These are phyloP conservation scores for Atkinsonella texensis DNA, from an alignment of 2,329 filamentous ascomycete species.

Conservation along the genomic window DNA sequence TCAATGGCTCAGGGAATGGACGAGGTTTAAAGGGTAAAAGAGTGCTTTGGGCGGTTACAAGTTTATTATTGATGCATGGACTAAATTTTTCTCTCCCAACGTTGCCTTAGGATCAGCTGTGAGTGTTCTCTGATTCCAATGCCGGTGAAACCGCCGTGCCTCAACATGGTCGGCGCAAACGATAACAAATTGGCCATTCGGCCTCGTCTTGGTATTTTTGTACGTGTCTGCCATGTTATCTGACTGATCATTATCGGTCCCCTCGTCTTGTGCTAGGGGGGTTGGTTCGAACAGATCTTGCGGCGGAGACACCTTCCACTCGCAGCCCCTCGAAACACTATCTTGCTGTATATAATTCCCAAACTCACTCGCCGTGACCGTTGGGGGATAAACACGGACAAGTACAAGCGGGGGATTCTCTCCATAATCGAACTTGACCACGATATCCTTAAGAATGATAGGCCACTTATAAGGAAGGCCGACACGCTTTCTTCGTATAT, in stretches of 20 bases:
- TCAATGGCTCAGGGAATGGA: neutral
- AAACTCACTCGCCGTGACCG: conserved; percentile 21
- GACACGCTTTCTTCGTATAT: conserved; percentile 11
- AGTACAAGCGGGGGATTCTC: conserved; percentile 18
- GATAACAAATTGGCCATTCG: conserved; percentile 20
- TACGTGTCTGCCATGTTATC: neutral
- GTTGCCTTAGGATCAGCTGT: conserved; percentile 6
- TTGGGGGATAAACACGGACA: conserved; percentile 18
- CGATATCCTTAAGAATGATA: conserved; percentile 12
- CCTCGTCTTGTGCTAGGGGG: neutral
- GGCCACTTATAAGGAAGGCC: conserved; percentile 15
- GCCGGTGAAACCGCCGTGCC: conserved; percentile 28
- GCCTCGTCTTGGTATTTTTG: conserved; percentile 11
- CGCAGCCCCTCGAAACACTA: conserved; percentile 21
- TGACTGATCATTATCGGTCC: conserved; percentile 6
- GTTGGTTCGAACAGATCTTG: conserved; percentile 6
- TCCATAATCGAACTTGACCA: conserved; percentile 12
- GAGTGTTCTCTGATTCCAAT: conserved; percentile 26
- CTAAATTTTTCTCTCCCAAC: conserved; percentile 10
- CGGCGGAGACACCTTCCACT: conserved; percentile 14
- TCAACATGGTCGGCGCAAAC: conserved; percentile 19
- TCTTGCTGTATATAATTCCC: conserved; percentile 28
- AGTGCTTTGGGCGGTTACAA: conserved; percentile 15
- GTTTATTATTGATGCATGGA: conserved; percentile 21
- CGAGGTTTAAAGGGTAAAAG: neutral